Evolutionary conservation across 495 filamentous ascomycete genomes (phyloP).

Genomic region (Hypoxylon perforatum): DNA sequence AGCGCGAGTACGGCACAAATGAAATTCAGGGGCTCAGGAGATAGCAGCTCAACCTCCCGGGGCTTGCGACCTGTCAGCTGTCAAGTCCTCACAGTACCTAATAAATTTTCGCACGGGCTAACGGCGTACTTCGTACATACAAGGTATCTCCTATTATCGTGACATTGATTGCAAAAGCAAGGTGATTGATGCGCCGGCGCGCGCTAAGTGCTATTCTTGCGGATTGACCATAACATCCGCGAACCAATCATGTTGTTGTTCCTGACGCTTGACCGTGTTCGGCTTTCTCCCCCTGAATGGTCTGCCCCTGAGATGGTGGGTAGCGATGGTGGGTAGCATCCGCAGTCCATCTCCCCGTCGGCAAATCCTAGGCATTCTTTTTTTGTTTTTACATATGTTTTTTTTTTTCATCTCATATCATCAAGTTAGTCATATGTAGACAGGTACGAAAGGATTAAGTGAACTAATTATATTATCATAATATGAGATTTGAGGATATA

Average conservation of each 20-base stretch:
- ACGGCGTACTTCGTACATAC: not conserved
- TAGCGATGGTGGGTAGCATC: slow-evolving; percentile 25
- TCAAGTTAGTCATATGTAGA: too few species aligned
- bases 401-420: not conserved
- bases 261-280: slow-evolving; percentile 57
- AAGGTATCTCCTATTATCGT: slow-evolving; percentile 4
- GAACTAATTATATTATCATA: not conserved
- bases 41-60: slow-evolving; percentile 10
- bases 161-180: slow-evolving; percentile 11
- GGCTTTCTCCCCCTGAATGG: slow-evolving; percentile 20
- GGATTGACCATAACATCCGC: slow-evolving; percentile 54
- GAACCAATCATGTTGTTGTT: slow-evolving; percentile 58
- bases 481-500: not conserved
- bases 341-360: not conserved
- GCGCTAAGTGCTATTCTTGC: slow-evolving; percentile 40
- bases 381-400: not conserved
- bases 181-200: slow-evolving; percentile 25
- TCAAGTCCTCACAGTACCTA: slow-evolving; percentile 9
- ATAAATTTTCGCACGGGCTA: not conserved
- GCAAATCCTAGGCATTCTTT: slow-evolving; percentile 3
- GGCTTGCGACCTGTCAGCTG: slow-evolving; percentile 1
- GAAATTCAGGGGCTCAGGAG: slow-evolving; percentile 24
- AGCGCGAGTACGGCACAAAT: not conserved
- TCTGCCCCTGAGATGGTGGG: slow-evolving; percentile 27
- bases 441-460: not conserved